These are phyloP conservation scores for Ceratocystis alfenasii DNA, from an alignment of 2,329 filamentous ascomycete genomes.

Conservation along the genomic window DNA sequence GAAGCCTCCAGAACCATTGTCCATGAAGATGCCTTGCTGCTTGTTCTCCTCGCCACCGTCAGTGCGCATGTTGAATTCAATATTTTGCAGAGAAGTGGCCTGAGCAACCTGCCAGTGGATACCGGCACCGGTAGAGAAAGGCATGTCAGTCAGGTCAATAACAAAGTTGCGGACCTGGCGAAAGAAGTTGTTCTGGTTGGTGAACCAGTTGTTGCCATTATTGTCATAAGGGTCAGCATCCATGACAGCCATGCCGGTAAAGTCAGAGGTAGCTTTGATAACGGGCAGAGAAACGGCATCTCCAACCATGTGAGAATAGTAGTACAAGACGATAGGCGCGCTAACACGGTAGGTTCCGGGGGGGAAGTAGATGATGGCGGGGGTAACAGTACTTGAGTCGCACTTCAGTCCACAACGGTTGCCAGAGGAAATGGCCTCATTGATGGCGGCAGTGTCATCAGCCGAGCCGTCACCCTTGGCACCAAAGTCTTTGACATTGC, in stretches of 20 bases:
- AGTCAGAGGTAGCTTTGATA: constrained; percentile 60
- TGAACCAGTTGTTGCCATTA: constrained; percentile 59
- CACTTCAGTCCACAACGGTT: constrained; percentile 69
- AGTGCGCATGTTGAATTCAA: constrained; percentile 65
- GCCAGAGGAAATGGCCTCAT: constrained; percentile 65
- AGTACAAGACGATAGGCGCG: constrained; percentile 67
- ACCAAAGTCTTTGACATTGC: constrained; percentile 66
- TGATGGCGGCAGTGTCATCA: constrained; percentile 85
- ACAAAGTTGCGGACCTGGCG: constrained; percentile 71
- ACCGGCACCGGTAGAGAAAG: constrained; percentile 48
- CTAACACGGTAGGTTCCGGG: constrained; percentile 75
- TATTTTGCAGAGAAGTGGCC: constrained; percentile 68
- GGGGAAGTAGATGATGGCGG: constrained; percentile 85
- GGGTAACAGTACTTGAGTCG: constrained; percentile 70
- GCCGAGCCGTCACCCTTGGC: constrained; percentile 55
- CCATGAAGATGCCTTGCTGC: constrained; percentile 72
- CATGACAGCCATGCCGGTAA: constrained; percentile 80
- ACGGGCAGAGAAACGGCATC: constrained; percentile 62
- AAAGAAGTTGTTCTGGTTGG: constrained; percentile 77
- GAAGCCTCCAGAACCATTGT: constrained; percentile 74
- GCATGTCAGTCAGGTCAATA: constrained; percentile 60
- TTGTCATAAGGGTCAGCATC: constrained; percentile 74
- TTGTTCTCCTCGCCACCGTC: constrained; percentile 52
- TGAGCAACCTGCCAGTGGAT: constrained; percentile 84
- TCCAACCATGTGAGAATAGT: constrained; percentile 88